Conservation (phyloP, 164 flowering plant species). For the Dillenia suffruticosa region DNA sequence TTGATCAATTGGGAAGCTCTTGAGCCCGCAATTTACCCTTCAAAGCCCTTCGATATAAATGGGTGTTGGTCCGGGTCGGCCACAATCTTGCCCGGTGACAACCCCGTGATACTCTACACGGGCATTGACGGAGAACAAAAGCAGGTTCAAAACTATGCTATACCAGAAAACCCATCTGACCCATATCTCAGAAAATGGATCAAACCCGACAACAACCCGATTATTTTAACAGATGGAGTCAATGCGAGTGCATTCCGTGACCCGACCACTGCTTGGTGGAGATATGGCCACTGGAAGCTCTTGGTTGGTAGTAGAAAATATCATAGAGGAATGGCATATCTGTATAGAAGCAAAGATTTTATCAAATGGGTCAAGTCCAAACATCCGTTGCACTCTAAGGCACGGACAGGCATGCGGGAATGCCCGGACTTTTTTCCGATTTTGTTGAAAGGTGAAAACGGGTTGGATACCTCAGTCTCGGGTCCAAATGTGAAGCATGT, state of each 20-base stretch:
- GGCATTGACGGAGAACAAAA: slow-evolving; percentile 28
- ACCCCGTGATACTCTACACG: slow-evolving; percentile 53
- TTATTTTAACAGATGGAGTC: not conserved
- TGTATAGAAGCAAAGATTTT: slow-evolving; percentile 69
- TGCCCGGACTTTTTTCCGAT: slow-evolving; percentile 91
- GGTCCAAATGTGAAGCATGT: slow-evolving; percentile 52
- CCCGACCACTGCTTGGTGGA: slow-evolving; percentile 60
- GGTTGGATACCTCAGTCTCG: slow-evolving; percentile 49
- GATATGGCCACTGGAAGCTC: slow-evolving; percentile 58
- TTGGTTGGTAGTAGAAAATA: slow-evolving; percentile 42
- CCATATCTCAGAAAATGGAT: slow-evolving; percentile 22
- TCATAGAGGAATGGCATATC: slow-evolving; percentile 41
- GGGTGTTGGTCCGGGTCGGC: slow-evolving; percentile 76
- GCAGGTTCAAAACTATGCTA: slow-evolving; percentile 38
- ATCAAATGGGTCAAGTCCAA: slow-evolving; percentile 45
- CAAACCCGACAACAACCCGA: slow-evolving; percentile 16
- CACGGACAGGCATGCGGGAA: slow-evolving; percentile 74
- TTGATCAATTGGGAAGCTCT: slow-evolving; percentile 50
- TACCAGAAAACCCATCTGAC: slow-evolving; percentile 19
- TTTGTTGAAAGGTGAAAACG: slow-evolving; percentile 18
- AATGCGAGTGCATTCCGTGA: slow-evolving; percentile 52
- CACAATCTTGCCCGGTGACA: slow-evolving; percentile 41
- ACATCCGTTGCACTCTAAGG: slow-evolving; percentile 58
- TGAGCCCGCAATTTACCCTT: slow-evolving; percentile 41
- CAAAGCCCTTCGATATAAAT: slow-evolving; percentile 40